Conservation (phyloP, 805 yeast species). For the Metschnikowia vanudenii region DNA sequence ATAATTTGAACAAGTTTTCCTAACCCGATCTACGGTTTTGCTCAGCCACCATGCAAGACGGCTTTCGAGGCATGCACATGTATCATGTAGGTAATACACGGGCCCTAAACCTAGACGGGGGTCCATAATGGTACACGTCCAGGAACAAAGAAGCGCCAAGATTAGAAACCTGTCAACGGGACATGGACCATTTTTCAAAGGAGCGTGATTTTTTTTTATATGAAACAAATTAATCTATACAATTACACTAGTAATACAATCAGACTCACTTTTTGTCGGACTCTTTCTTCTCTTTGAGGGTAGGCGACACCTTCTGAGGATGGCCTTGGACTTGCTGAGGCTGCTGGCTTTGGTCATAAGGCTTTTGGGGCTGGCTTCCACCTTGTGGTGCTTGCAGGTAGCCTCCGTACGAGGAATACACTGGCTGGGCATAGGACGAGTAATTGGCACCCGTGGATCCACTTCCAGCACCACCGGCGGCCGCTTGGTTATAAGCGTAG, state of each 20-base stretch:
- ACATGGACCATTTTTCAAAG: too few species aligned
- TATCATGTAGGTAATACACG: conserved; percentile 1
- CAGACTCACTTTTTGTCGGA: conserved; percentile 15
- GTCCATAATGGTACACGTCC: too few species aligned
- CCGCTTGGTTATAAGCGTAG: conserved; percentile 42
- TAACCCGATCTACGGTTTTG: too few species aligned
- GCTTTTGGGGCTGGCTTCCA: conserved; percentile 14
- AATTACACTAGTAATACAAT: conserved; percentile 14
- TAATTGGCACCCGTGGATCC: conserved; percentile 14
- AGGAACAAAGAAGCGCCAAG: neutral
- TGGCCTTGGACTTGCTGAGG: conserved; percentile 13
- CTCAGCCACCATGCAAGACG: conserved; percentile 7
- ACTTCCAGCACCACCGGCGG: conserved; percentile 8
- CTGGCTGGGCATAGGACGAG: conserved; percentile 20
- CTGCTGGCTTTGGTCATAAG: conserved; percentile 15
- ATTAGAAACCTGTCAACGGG: neutral
- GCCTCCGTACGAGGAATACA: conserved; percentile 17
- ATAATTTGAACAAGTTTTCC: too few species aligned
- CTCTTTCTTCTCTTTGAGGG: conserved; percentile 18
- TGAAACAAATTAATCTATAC: conserved; percentile 10
- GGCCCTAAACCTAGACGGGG: neutral
- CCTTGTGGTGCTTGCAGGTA: conserved; percentile 17
- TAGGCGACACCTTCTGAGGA: conserved; percentile 16
- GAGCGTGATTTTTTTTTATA: neutral
- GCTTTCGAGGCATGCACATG: conserved; percentile 2